Percentiles rank a stretch among this genome's conserved stretches.
phyloP scores from a whole-genome alignment of 2,329 filamentous ascomycete species.

The Xylaria sp. region DNA sequence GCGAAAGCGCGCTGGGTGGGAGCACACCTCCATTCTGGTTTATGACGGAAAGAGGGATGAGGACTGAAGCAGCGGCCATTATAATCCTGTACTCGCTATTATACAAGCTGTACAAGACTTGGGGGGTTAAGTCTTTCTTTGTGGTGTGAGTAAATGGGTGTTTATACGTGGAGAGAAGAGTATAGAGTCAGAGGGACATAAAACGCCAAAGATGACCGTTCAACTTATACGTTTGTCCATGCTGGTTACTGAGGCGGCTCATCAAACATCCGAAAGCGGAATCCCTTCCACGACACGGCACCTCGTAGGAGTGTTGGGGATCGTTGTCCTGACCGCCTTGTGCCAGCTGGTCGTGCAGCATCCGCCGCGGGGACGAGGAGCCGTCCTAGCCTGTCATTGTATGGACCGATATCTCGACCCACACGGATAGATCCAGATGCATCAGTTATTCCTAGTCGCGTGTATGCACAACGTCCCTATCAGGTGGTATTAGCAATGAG shows the following conservation, averaged over 20 bases:
- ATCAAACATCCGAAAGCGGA: conserved; percentile 26
- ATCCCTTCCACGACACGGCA: conserved; percentile 21
- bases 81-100: conserved; percentile 2
- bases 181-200: conserved; percentile 4
- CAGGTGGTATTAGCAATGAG: conserved; percentile 11
- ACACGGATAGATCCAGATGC: conserved; percentile 31
- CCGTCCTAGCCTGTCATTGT: conserved; percentile 26
- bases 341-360: conserved; percentile 34
- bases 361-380: conserved; percentile 21
- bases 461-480: conserved; percentile 23
- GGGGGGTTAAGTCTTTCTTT: neutral
- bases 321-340: conserved; percentile 28
- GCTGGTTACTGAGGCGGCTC: conserved; percentile 10
- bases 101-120: conserved; percentile 13
- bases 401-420: conserved; percentile 21
- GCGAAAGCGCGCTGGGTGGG: conserved; percentile 44
- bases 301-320: conserved; percentile 22
- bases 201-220: neutral
- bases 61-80: conserved; percentile 45
- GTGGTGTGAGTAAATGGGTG: conserved; percentile 4
- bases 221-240: conserved; percentile 27
- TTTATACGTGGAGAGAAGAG: conserved; percentile 1
- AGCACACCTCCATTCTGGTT: conserved; percentile 45
- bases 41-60: conserved; percentile 44
- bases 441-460: conserved; percentile 24